Conservation (phyloP, 345 rosid species). For the Moricandia moricandioides region DNA sequence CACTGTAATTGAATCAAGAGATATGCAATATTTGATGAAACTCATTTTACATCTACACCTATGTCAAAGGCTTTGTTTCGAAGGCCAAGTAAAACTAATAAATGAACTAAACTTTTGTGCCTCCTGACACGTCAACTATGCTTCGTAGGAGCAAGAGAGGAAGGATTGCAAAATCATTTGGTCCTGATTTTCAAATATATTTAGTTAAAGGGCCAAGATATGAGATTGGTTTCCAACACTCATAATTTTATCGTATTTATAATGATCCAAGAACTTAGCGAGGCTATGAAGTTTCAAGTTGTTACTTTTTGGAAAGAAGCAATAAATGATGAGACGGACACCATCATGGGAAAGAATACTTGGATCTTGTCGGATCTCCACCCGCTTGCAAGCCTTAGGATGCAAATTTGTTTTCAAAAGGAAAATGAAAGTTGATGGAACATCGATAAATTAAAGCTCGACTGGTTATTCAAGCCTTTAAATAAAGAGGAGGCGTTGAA, state of each 20-base stretch:
- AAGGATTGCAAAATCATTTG: background rate
- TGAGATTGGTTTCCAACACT: background rate
- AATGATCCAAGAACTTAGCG: background rate
- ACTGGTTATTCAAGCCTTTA: background rate
- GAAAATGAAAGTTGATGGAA: background rate
- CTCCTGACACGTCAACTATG: background rate
- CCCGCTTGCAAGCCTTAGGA: background rate
- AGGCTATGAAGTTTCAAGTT: background rate
- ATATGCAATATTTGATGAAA: slow-evolving; percentile 17
- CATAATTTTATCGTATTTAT: background rate
- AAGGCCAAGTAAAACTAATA: background rate
- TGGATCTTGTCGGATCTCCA: background rate
- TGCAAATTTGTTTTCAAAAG: background rate
- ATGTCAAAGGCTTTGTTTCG: background rate
- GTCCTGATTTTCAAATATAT: background rate
- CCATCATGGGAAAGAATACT: background rate
- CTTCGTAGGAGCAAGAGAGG: background rate
- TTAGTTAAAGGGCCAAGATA: slow-evolving; percentile 8
- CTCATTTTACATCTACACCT: background rate
- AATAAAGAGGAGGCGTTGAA: background rate
- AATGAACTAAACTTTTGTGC: background rate
- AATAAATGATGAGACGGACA: background rate
- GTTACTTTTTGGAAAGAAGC: background rate
- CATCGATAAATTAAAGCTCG: background rate
- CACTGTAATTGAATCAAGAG: slow-evolving; percentile 3